Conservation (phyloP, 2,329 filamentous ascomycete genomes). For the Fusarium sacchari region DNA sequence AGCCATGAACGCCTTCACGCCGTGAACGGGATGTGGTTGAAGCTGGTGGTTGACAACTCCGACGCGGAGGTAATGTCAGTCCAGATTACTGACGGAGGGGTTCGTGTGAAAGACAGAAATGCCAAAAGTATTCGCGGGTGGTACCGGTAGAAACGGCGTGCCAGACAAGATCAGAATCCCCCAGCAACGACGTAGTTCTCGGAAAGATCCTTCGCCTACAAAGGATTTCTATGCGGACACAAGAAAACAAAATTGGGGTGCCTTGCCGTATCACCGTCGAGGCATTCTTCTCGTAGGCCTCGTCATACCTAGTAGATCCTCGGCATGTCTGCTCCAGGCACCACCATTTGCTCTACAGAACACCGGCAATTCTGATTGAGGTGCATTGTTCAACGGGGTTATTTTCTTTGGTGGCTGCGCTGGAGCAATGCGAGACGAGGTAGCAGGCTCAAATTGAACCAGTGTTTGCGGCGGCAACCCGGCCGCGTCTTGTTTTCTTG, state of each 20-base stretch:
- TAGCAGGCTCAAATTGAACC: constrained; percentile 49
- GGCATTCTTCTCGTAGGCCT: constrained; percentile 55
- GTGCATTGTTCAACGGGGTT: not conserved
- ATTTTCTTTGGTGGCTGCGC: not conserved
- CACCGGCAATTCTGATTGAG: constrained; percentile 48
- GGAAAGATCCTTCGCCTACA: not conserved
- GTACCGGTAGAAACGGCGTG: not conserved
- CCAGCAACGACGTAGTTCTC: not conserved
- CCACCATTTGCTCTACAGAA: constrained; percentile 65
- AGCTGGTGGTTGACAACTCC: not conserved
- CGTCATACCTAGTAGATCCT: constrained; percentile 71
- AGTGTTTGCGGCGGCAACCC: constrained; percentile 58
- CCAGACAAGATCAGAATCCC: not conserved
- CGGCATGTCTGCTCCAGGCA: constrained; percentile 75
- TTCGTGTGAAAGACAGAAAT: not conserved
- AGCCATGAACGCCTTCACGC: not conserved
- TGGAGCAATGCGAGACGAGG: constrained; percentile 12
- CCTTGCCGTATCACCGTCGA: constrained; percentile 6
- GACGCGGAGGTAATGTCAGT: not conserved
- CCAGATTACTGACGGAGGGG: not conserved
- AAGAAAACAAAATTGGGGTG: not conserved
- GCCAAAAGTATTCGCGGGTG: not conserved
- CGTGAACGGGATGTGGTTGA: too few relatives aligned
- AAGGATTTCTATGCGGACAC: not conserved
- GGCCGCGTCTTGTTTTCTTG: constrained; percentile 61